These are phyloP conservation scores for Somion occarium DNA, from an alignment of 1,284 basidiomycete genomes.

Conservation along the genomic window DNA sequence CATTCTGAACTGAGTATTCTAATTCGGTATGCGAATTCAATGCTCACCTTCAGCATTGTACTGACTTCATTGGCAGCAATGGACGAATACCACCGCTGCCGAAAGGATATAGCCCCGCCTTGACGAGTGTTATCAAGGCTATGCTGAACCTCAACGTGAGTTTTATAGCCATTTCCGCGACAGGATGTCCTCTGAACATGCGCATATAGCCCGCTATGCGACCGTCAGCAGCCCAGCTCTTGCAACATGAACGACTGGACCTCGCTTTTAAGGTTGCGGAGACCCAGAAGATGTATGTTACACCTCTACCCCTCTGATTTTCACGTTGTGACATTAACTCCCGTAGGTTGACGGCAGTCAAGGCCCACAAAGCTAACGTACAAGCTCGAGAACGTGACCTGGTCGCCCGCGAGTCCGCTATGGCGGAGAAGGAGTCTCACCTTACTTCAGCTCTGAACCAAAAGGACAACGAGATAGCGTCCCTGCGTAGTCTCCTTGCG, in stretches of 20 bases:
- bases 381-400: conserved; percentile 62
- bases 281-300: conserved; percentile 71
- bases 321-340: conserved; percentile 2
- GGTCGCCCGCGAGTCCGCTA: conserved; percentile 46
- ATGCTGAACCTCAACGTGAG: conserved; percentile 85
- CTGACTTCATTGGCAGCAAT: conserved; percentile 42
- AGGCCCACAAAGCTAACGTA: conserved; percentile 53
- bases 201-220: conserved; percentile 69
- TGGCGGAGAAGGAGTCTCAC: conserved; percentile 52
- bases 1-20: conserved; percentile 80
- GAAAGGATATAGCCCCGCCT: conserved; percentile 69
- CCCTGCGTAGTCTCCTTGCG: conserved; percentile 40
- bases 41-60: not conserved
- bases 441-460: conserved; percentile 41
- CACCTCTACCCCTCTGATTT: not conserved
- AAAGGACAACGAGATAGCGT: conserved; percentile 55
- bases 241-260: conserved; percentile 73
- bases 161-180: conserved; percentile 8
- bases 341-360: conserved; percentile 54
- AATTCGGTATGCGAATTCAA: conserved; percentile 53
- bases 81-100: conserved; percentile 86
- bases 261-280: conserved; percentile 72
- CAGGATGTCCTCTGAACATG: conserved; percentile 1
- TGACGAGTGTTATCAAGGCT: conserved; percentile 73
- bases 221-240: conserved; percentile 73